phyloP scores from a whole-genome alignment of 140 eudicot species.

The Artemisia princeps region DNA sequence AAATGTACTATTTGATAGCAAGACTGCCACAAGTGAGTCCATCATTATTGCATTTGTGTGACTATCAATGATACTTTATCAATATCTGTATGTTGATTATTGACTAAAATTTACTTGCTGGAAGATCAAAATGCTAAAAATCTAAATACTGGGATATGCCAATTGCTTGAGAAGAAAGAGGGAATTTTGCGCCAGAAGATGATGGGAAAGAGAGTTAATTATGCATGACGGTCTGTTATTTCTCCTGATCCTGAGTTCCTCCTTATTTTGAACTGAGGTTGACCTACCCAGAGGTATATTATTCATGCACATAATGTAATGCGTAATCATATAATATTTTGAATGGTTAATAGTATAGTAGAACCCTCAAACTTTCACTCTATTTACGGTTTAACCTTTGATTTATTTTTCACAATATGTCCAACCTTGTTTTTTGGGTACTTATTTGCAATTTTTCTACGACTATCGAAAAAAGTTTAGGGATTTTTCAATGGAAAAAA shows the following conservation, averaged over 20 bases:
- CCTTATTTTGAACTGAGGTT: conserved; percentile 82
- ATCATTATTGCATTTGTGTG: conserved; percentile 14
- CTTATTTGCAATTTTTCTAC: too few species aligned
- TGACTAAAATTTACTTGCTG: conserved; percentile 15
- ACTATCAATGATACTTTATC: conserved; percentile 6
- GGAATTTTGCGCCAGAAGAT: conserved; percentile 94
- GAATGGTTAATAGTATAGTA: too few species aligned
- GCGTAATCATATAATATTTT: not conserved
- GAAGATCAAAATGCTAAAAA: conserved; percentile 50
- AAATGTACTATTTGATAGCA: conserved; percentile 69
- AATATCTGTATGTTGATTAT: too few species aligned
- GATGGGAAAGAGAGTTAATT: conserved; percentile 97
- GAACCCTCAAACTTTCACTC: too few species aligned
- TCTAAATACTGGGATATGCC: conserved; percentile 64
- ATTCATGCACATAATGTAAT: conserved; percentile 4
- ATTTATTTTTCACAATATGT: too few species aligned
- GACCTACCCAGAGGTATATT: conserved; percentile 88
- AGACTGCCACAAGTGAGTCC: conserved; percentile 60
- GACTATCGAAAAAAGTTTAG: too few species aligned
- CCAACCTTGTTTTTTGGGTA: too few species aligned
- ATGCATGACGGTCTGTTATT: conserved; percentile 93
- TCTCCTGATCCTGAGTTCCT: conserved; percentile 97
- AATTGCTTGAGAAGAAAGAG: conserved; percentile 89
- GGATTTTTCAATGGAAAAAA: too few species aligned
- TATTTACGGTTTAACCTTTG: too few species aligned